A percentile compares a stretch with the other conserved stretches of the same genome.
Conservation (phyloP, 208 protist genomes). For the Trypanosoma theileri region DNA sequence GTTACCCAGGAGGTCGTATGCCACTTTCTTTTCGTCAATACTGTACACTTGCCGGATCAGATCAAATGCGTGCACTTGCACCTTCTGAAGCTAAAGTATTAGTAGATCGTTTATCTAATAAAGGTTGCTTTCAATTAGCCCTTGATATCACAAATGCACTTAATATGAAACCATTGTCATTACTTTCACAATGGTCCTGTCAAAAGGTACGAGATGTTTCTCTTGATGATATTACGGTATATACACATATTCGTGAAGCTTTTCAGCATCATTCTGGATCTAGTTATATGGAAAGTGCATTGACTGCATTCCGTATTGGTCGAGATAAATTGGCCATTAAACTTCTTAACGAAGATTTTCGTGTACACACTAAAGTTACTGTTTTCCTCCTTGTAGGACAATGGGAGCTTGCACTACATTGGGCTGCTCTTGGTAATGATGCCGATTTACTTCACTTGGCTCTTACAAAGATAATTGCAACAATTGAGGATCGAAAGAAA, state of each 20-base stretch:
- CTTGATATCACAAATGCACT: slow-evolving; percentile 36
- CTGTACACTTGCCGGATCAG: slow-evolving; percentile 3
- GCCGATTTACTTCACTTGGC: slow-evolving; percentile 46
- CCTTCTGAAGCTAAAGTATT: slow-evolving; percentile 38
- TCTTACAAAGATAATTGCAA: slow-evolving; percentile 16
- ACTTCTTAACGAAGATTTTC: slow-evolving; percentile 47
- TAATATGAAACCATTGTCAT: slow-evolving; percentile 26
- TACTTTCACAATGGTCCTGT: slow-evolving; percentile 38
- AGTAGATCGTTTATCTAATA: slow-evolving; percentile 37
- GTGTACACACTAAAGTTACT: slow-evolving; percentile 30
- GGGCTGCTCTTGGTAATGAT: slow-evolving; percentile 30
- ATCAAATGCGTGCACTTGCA: slow-evolving; percentile 3
- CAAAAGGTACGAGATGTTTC: slow-evolving; percentile 9
- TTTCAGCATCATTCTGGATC: slow-evolving; percentile 25
- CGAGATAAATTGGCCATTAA: slow-evolving; percentile 32
- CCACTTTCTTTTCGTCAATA: slow-evolving; percentile 32
- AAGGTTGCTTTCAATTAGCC: slow-evolving; percentile 43
- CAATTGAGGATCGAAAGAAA: slow-evolving; percentile 17
- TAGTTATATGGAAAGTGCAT: slow-evolving; percentile 45
- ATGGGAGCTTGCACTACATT: slow-evolving; percentile 28
- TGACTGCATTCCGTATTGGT: slow-evolving; percentile 28
- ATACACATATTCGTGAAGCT: slow-evolving; percentile 26
- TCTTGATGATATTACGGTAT: slow-evolving; percentile 12
- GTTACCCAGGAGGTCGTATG: slow-evolving; percentile 28
- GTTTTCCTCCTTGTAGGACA: slow-evolving; percentile 37